Base-by-base conservation (phyloP, 2,329 filamentous ascomycete genomes). In the Fusarium nodosum region DNA sequence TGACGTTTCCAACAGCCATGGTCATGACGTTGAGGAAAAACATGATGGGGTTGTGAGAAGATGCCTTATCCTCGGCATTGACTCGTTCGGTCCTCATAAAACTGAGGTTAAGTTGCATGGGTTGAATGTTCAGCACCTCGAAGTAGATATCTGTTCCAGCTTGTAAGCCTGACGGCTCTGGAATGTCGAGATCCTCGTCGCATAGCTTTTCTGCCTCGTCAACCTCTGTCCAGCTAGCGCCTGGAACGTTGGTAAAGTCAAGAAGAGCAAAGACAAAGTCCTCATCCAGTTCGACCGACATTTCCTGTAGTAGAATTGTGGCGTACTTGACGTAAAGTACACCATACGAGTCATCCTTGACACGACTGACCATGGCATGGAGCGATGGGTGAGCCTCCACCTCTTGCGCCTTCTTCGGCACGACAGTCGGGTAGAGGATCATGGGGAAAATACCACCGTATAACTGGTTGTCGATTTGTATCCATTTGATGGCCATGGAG, bases 241-340 rank as follows among this genome's bases (percentile, higher is more conserved):
- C 95, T 4, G 93, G 94, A 1, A 97, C 91, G 80, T 97, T 97
- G 34, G 93, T 91, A 77, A 97, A 99, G 78, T 99, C 97, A 3
- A 99, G 84, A 66, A 99, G 87, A 0, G 96, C 94, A 78, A 97
- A 97, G 60, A 99, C 94, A 81, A 99, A 99, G 78, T 99, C 96
- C 75, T 99, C 96, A 70, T 99, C 96, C 50, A 99, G 90, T 74
- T 99, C 96, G 4, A 99, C 86, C 0, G 96, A 99, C 94, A 99
- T 97, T 79, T 99, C 94, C 79, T 99, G 96, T 46, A 99, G 83
- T 33, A 99, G 83, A 46, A 99, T 81, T 0, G 95, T 97, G 24
- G 96, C 95, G 79, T 99, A 99, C 79, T 99, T 99, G 86, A 99
- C 94, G 80, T 99, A 99, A 12, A 97, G 84, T 24, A 99, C 96